Base-by-base conservation (phyloP, 2,329 filamentous ascomycete species). In the Alternaria solani region DNA sequence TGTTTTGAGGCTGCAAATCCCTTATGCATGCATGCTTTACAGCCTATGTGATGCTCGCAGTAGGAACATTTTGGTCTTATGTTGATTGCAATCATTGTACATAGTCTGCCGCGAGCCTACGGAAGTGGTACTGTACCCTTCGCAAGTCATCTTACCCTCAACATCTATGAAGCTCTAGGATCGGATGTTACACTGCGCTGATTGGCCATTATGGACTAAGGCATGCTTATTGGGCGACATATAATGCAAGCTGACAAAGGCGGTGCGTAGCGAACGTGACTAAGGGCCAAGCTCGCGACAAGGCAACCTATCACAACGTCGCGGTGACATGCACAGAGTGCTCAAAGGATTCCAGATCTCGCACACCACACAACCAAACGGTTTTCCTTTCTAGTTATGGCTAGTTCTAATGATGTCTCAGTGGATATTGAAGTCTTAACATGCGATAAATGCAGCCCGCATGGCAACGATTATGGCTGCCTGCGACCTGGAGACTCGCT, bases 381-480 rank as follows among this genome's bases (percentile, higher is more conserved):
- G 18, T 23, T 34, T 51, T 51, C 48, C 48, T 51, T 51, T 26
- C 30, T 16, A 51, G 34, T 3, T 30, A 51, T 51, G 48, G 48
- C 48, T 51, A 51, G 7, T 32, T 51, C 32, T 34, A 51, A 51
- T 51, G 48, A 54, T 54, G 39, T 54, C 30, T 39, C 32, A 28
- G 48, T 59, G 49, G 43, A 54, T 34, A 49, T 59, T 41, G 49
- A 54, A 25, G 41, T 59, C 28, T 59, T 59, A 34, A 34, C 51
- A 54, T 59, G 56, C 14, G 56, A 59, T 51, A 49, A 41, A 59
- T 59, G 56, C 56, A 51, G 48, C 18, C 51, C 57, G 34, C 53
- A 36, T 38, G 51, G 25, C 32, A 51, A 44, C 51, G 39, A 42
- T 44, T 55, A 30, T 55, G 51, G 57, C 44, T 60, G 51, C 47